These are phyloP conservation scores for Cornus kousa DNA, from an alignment of 148 eudicot genomes.

Conservation along the genomic window DNA sequence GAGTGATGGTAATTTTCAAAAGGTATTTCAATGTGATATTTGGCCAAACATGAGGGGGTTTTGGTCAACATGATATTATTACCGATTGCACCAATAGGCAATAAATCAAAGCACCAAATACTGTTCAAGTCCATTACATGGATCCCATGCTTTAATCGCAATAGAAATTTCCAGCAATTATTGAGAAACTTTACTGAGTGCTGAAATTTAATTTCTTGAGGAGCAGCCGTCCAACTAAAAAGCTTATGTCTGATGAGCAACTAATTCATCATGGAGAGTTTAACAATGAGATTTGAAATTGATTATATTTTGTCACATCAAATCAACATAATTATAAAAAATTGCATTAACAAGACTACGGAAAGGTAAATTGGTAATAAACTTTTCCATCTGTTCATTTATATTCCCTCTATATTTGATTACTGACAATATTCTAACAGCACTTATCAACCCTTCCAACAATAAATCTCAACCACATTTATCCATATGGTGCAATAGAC, in stretches of 20 bases:
- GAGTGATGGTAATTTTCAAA: no score
- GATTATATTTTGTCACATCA: neutral
- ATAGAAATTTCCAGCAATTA: neutral
- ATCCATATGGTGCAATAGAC: neutral
- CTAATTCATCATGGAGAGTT: neutral
- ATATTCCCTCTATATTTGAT: neutral
- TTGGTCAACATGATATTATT: neutral
- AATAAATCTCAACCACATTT: neutral
- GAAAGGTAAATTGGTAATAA: neutral
- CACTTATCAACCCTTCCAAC: neutral
- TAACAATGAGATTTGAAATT: no score
- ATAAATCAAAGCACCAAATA: neutral
- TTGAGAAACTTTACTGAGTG: neutral
- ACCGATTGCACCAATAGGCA: neutral
- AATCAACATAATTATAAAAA: neutral
- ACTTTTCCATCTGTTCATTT: neutral
- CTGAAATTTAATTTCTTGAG: neutral
- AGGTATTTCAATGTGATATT: no score
- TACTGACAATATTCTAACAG: neutral
- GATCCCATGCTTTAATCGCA: neutral
- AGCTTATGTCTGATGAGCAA: no score
- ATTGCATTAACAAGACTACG: neutral
- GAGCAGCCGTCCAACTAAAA: neutral
- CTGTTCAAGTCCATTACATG: neutral
- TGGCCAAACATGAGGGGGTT: no score